These are phyloP conservation scores for Neopestalotiopsis rosae DNA, from an alignment of 2,329 filamentous ascomycete genomes.

Conservation along the genomic window DNA sequence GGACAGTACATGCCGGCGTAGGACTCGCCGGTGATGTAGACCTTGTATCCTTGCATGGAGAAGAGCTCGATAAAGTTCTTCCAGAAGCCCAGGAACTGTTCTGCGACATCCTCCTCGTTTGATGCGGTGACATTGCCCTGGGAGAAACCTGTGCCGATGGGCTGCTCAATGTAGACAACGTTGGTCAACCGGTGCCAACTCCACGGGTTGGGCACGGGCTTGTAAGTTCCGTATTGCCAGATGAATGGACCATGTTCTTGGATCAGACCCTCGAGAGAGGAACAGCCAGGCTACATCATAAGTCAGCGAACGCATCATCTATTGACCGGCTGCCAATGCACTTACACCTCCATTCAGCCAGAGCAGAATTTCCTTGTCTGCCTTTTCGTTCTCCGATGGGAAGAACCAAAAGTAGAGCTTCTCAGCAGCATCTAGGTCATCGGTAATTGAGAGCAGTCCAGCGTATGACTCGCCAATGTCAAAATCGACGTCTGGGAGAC, in stretches of 20 bases:
- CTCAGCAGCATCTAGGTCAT: constrained; percentile 42
- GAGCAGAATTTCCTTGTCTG: constrained; percentile 57
- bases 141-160: constrained; percentile 71
- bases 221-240: constrained; percentile 73
- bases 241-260: constrained; percentile 79
- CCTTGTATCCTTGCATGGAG: constrained; percentile 55
- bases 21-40: constrained; percentile 60
- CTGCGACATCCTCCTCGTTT: constrained; percentile 69
- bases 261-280: constrained; percentile 70
- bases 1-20: constrained; percentile 61
- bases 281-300: constrained; percentile 55
- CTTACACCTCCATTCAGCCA: constrained; percentile 55
- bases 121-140: constrained; percentile 68
- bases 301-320: neutral
- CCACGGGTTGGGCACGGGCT: constrained; percentile 70
- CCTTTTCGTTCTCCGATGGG: constrained; percentile 49
- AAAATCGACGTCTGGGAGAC: constrained; percentile 68
- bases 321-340: constrained; percentile 1
- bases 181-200: constrained; percentile 80
- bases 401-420: constrained; percentile 66
- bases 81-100: constrained; percentile 79
- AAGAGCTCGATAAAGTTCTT: constrained; percentile 62
- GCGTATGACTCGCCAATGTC: constrained; percentile 66
- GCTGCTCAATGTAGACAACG: constrained; percentile 77
- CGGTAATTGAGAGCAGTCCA: constrained; percentile 60